Conservation (phyloP, 345 rosid genomes). For the Carallia brachiata region DNA sequence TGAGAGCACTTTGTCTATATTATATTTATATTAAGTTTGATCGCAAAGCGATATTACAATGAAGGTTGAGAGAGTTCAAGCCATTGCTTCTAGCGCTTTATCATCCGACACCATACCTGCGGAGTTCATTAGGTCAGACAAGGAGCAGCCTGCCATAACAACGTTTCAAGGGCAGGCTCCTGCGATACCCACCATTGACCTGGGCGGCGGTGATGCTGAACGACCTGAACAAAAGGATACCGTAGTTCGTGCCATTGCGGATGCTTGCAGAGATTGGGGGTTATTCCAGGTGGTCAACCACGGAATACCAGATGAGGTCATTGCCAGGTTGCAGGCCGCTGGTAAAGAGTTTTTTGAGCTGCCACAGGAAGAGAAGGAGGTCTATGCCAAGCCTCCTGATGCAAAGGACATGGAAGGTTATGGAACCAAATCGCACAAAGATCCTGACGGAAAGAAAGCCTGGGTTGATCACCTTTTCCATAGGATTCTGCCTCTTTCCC, state of each 20-base stretch:
- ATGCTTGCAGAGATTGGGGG: constrained; percentile 55
- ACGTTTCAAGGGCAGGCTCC: constrained; percentile 52
- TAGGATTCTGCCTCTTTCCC: constrained; percentile 67
- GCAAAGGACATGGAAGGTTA: constrained; percentile 58
- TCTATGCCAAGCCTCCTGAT: constrained; percentile 46
- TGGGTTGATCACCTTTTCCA: constrained; percentile 93
- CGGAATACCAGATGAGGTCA: constrained; percentile 49
- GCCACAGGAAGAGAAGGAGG: constrained; percentile 56
- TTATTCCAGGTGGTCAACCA: constrained; percentile 67
- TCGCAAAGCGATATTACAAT: background rate
- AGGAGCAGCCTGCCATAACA: constrained; percentile 67
- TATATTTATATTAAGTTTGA: no score
- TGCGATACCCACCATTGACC: constrained; percentile 48
- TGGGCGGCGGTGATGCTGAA: constrained; percentile 10
- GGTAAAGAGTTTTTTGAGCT: constrained; percentile 73
- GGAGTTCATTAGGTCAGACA: constrained; percentile 60
- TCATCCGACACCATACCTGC: constrained; percentile 47
- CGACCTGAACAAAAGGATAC: constrained; percentile 30
- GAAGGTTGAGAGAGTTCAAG: constrained; percentile 15
- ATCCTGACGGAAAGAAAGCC: constrained; percentile 49
- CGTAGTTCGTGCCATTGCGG: constrained; percentile 19
- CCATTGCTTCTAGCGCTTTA: background rate
- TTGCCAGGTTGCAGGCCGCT: constrained; percentile 43
- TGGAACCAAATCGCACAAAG: constrained; percentile 54
- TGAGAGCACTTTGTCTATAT: background rate